Percentiles rank a stretch among this genome's conserved stretches.
These are phyloP conservation scores for Dentipellis sp. DNA, from an alignment of 768 basidiomycete species.

Conservation along the genomic window DNA sequence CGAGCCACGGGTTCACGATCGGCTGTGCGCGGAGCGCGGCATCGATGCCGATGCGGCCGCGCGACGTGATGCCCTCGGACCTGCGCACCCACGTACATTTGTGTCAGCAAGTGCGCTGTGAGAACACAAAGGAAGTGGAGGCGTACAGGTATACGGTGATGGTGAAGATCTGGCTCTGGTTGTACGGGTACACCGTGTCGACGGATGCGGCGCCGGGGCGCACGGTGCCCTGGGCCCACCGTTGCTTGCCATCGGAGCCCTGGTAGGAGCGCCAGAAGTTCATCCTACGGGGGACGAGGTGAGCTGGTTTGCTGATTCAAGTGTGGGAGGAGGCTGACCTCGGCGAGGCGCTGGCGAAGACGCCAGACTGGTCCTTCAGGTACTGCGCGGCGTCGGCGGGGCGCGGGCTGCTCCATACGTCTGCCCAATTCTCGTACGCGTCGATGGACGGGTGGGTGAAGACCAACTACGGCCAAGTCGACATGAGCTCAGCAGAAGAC, in stretches of 20 bases:
- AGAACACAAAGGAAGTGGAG: not conserved
- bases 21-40: slow-evolving; percentile 38
- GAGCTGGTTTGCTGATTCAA: not conserved
- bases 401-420: slow-evolving; percentile 45
- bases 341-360: slow-evolving; percentile 48
- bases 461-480: slow-evolving; percentile 30
- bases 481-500: not conserved
- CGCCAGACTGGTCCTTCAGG: slow-evolving; percentile 38
- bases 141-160: slow-evolving; percentile 52
- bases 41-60: slow-evolving; percentile 53
- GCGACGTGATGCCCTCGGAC: slow-evolving; percentile 52
- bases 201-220: slow-evolving; percentile 50
- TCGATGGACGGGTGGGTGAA: slow-evolving; percentile 57
- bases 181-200: slow-evolving; percentile 40
- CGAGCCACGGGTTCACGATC: slow-evolving; percentile 48
- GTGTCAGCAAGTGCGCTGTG: not conserved
- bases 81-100: slow-evolving; percentile 17
- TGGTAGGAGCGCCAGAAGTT: slow-evolving; percentile 56
- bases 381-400: slow-evolving; percentile 50
- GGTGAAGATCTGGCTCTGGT: slow-evolving; percentile 46
- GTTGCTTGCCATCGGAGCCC: slow-evolving; percentile 35
- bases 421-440: slow-evolving; percentile 58
- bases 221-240: slow-evolving; percentile 53
- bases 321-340: slow-evolving; percentile 23
- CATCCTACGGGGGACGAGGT: slow-evolving; percentile 21